Conservation (phyloP, 495 filamentous ascomycete genomes). For the Aspergillus carlsbadensis region DNA sequence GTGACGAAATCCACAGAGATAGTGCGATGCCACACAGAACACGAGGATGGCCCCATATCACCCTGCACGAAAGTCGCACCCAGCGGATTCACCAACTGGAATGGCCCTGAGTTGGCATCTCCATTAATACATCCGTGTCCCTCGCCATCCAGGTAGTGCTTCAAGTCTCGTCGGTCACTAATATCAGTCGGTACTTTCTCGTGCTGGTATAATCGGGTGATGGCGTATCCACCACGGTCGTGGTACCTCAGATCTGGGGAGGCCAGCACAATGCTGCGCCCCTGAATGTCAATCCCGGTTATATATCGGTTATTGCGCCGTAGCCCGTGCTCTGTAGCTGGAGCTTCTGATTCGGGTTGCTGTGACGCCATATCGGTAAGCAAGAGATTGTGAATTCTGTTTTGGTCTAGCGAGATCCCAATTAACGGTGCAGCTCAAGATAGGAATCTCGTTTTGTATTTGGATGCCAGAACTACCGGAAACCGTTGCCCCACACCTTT, state of each 20-base stretch:
- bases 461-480: no score
- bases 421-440: no score
- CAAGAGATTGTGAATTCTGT: no score
- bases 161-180: not conserved
- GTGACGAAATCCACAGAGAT: slow-evolving; percentile 6
- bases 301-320: no score
- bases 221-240: slow-evolving; percentile 3
- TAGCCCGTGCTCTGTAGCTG: no score
- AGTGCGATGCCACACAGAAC: not conserved
- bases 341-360: no score
- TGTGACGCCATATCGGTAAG: no score
- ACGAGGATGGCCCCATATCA: not conserved
- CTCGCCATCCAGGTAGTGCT: not conserved
- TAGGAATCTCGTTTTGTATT: no score
- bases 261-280: not conserved
- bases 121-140: not conserved
- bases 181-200: not conserved
- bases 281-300: not conserved
- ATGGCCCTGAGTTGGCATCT: not conserved
- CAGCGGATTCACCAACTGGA: not conserved
- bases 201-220: not conserved
- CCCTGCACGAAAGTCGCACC: slow-evolving; percentile 4
- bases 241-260: not conserved
- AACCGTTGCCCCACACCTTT: no score
- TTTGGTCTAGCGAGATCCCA: no score